Conservation (phyloP, 208 protist genomes). For the Angomonas desouzai region DNA sequence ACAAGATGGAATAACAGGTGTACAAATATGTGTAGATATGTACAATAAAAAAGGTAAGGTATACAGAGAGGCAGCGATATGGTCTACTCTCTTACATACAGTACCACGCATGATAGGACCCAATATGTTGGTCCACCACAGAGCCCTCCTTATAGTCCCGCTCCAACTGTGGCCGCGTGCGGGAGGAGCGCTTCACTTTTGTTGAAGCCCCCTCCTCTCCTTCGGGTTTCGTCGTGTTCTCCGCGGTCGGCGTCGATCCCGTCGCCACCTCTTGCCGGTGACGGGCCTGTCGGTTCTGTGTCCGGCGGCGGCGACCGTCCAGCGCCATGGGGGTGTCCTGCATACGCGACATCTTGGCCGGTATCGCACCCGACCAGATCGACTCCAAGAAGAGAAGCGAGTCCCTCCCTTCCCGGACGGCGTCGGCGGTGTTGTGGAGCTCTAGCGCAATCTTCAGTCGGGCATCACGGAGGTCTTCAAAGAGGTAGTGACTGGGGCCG, state of each 20-base stretch:
- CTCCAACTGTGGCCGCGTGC: background rate
- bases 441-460: constrained; percentile 18
- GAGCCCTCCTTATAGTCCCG: constrained; percentile 24
- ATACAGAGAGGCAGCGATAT: too few species aligned
- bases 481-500: constrained; percentile 34
- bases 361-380: constrained; percentile 32
- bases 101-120: constrained; percentile 49
- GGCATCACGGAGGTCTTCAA: constrained; percentile 37
- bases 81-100: constrained; percentile 17
- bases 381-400: constrained; percentile 37
- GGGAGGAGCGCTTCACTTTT: background rate
- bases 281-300: constrained; percentile 24
- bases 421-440: constrained; percentile 11
- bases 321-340: constrained; percentile 24
- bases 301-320: constrained; percentile 23
- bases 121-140: constrained; percentile 33
- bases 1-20: too few species aligned
- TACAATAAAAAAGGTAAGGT: too few species aligned
- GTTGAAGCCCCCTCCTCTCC: background rate
- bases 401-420: constrained; percentile 11
- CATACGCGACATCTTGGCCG: constrained; percentile 27
- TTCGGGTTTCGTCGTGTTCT: background rate
- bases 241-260: background rate
- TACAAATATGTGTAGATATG: too few species aligned
- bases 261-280: constrained; percentile 13